Base-by-base conservation (phyloP, 148 eudicot species). In the Bassia scoparia region DNA sequence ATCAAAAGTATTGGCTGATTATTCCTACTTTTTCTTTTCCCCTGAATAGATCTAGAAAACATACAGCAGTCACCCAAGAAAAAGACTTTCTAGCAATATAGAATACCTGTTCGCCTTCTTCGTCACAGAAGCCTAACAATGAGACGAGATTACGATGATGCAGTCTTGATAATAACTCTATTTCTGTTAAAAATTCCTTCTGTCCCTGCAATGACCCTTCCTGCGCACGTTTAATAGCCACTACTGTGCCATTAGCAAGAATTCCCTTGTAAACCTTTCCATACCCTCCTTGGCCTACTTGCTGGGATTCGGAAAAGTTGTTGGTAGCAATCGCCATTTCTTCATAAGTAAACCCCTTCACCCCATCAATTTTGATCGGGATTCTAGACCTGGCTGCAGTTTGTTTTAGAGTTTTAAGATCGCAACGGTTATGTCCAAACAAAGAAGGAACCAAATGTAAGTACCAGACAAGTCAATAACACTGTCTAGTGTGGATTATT, bases 221-320 rank as follows among this genome's bases (percentile, higher is more conserved):
- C 41, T 83, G 83, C 29, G 97, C 97, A 10, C 97, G 97, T 50
- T 91, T 91, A 53, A 91, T 84, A 43, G 97, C 97, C 56, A 89
- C 92, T 50, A 82, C 63, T 9, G 87, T 77, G 29, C 90, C 92
- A 74, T 89, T 82, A 53, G 74, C 82, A 34, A 91, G 79, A 72
- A 78, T 75, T 54, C 97, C 97, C 85, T 75, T 84, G 52, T 87
- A 88, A 18, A 91, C 97, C 80, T 85, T 91, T 44, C 97, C 97
- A 80, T 91, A 91, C 20, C 97, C 97, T 75, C 97, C 97, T 83
- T 86, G 85, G 26, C 97, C 97, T 50, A 91, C 83, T 73, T 84
- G 69, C 64, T 67, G 60, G 0, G 84, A 80, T 74, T 58, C 75
- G 17, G 76, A 70, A 65, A 91, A 91, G 69, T 85, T 82, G 62